phyloP scores from a whole-genome alignment of 2,329 filamentous ascomycete genomes.

The Alternaria novae-zelandiae region DNA sequence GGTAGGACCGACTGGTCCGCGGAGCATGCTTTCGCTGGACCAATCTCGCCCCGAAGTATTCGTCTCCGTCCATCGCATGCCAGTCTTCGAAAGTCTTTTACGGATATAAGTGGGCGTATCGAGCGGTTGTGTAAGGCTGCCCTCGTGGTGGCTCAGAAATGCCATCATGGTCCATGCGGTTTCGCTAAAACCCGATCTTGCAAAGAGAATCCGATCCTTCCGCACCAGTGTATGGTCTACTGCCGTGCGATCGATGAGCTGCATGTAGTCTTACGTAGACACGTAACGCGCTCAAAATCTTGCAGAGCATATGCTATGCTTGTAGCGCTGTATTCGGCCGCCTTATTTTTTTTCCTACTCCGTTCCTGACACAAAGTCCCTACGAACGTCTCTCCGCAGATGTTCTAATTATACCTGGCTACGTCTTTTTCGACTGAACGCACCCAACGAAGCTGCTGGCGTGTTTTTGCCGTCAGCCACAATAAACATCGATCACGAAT shows the following conservation, averaged over 20 bases:
- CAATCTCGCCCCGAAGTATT: background rate
- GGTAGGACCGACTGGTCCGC: slow-evolving; percentile 1
- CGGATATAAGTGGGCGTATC: background rate
- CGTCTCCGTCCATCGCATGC: background rate
- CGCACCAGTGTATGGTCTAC: background rate
- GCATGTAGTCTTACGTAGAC: background rate
- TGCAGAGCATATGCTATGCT: background rate
- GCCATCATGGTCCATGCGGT: slow-evolving; percentile 2
- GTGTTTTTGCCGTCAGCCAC: background rate
- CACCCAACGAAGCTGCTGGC: background rate
- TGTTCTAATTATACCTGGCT: background rate
- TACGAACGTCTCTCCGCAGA: background rate
- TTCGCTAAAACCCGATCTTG: slow-evolving; percentile 5
- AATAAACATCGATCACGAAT: background rate
- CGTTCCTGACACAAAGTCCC: background rate
- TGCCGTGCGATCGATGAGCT: slow-evolving; percentile 1
- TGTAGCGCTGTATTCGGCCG: background rate
- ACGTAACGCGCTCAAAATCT: background rate
- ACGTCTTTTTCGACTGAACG: background rate
- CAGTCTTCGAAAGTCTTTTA: background rate
- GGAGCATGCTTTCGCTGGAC: background rate
- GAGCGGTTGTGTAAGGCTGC: background rate
- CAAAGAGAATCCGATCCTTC: slow-evolving; percentile 1
- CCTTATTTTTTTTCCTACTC: background rate
- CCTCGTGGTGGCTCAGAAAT: background rate